Evolutionary conservation across 345 rosid genomes (phyloP).

Genomic region (Linum usitatissimum): DNA sequence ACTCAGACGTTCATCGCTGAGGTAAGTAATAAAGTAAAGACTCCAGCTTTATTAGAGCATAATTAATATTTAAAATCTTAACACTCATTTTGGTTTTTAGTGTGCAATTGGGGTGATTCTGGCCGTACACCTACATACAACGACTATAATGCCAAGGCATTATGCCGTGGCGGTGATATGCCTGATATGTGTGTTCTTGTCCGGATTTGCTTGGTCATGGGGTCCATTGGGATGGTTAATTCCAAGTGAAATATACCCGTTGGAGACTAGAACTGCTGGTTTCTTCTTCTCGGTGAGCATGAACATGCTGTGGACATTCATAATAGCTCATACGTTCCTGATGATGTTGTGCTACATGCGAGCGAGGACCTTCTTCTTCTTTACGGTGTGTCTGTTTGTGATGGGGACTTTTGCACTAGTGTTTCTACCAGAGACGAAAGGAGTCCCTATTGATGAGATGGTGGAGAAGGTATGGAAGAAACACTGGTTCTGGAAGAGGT

Average conservation of each 20-base stretch:
- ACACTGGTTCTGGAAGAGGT: slow-evolving; percentile 58
- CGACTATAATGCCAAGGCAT: slow-evolving; percentile 14
- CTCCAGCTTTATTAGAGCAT: too few relatives aligned
- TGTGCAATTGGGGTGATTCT: slow-evolving; percentile 32
- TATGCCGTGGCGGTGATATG: slow-evolving; percentile 28
- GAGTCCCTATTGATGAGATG: slow-evolving; percentile 50
- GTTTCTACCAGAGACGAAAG: slow-evolving; percentile 61
- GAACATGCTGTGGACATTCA: slow-evolving; percentile 46
- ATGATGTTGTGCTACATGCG: slow-evolving; percentile 38
- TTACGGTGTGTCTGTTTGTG: slow-evolving; percentile 27
- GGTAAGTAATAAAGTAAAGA: slow-evolving; percentile 11
- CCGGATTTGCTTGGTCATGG: slow-evolving; percentile 77
- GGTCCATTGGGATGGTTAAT: slow-evolving; percentile 65
- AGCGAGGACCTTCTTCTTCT: slow-evolving; percentile 49
- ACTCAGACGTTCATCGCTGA: slow-evolving; percentile 22
- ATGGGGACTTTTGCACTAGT: slow-evolving; percentile 21
- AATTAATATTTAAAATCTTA: background rate
- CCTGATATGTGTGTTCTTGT: slow-evolving; percentile 35
- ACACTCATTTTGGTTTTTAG: slow-evolving; percentile 10
- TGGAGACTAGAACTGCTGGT: slow-evolving; percentile 47
- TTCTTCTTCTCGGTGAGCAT: slow-evolving; percentile 40
- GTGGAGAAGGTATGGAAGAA: slow-evolving; percentile 43
- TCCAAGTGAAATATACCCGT: slow-evolving; percentile 51
- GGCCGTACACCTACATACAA: slow-evolving; percentile 13
- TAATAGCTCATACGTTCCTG: slow-evolving; percentile 49